phyloP scores from a whole-genome alignment of 2,329 filamentous ascomycete species.

The Cytospora schulzeri region DNA sequence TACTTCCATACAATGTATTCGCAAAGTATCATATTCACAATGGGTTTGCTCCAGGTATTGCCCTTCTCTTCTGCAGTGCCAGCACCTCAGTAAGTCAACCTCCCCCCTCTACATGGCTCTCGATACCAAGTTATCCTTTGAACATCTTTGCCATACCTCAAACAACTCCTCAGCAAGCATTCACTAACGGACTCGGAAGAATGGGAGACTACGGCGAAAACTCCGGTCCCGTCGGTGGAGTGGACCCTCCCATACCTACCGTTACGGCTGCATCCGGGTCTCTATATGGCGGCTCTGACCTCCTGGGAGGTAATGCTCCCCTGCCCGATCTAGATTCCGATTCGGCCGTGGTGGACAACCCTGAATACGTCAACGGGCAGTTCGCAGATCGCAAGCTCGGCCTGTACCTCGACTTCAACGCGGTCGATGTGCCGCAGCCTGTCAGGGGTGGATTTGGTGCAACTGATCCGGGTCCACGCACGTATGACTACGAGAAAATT shows the following conservation, averaged over 20 bases:
- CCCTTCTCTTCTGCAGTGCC: slow-evolving; percentile 13
- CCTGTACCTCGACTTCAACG: slow-evolving; percentile 55
- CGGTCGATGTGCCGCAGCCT: slow-evolving; percentile 55
- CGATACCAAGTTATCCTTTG: neutral
- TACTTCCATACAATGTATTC: slow-evolving; percentile 9
- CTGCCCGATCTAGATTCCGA: slow-evolving; percentile 38
- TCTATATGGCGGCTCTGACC: slow-evolving; percentile 42
- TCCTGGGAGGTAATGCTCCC: slow-evolving; percentile 45
- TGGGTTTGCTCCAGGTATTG: slow-evolving; percentile 22
- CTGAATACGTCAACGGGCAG: slow-evolving; percentile 52
- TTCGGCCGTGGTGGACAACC: slow-evolving; percentile 42
- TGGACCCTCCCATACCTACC: slow-evolving; percentile 42
- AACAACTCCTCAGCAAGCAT: too few relatives aligned
- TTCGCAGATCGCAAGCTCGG: slow-evolving; percentile 52
- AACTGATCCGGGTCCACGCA: slow-evolving; percentile 55
- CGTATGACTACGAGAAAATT: slow-evolving; percentile 48
- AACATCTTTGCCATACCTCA: neutral
- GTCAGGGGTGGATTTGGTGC: slow-evolving; percentile 53
- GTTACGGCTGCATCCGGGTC: slow-evolving; percentile 42
- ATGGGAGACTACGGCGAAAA: slow-evolving; percentile 47
- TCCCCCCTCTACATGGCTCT: too few relatives aligned
- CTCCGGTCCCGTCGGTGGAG: slow-evolving; percentile 44
- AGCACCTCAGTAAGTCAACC: slow-evolving; percentile 22
- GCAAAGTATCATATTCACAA: neutral
- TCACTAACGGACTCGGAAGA: slow-evolving; percentile 28